phyloP scores from a whole-genome alignment of 306 rosid species.

The Lablab purpureus region DNA sequence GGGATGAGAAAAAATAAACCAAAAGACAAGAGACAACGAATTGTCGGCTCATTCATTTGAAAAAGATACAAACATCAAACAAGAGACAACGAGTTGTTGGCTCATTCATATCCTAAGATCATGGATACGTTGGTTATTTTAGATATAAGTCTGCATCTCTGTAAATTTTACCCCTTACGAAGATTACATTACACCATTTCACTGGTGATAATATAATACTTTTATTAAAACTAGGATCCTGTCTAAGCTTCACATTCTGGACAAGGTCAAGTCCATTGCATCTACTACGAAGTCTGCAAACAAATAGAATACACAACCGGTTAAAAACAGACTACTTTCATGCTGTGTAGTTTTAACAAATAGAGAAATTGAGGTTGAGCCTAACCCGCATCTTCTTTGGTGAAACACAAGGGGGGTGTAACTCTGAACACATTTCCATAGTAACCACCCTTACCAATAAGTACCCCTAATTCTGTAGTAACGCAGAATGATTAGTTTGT shows the following conservation, averaged over 20 bases:
- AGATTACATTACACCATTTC: conserved; percentile 23
- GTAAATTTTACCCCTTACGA: conserved; percentile 22
- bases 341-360: not conserved
- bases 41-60: not conserved
- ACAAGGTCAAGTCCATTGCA: conserved; percentile 69
- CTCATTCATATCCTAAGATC: conserved; percentile 54
- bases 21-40: not conserved
- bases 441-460: conserved; percentile 82
- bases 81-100: conserved; percentile 84
- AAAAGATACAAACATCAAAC: not conserved
- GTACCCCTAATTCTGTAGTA: conserved; percentile 68
- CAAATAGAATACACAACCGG: not conserved
- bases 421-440: conserved; percentile 84
- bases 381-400: conserved; percentile 83
- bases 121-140: conserved; percentile 4
- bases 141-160: conserved; percentile 26
- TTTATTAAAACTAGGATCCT: conserved; percentile 3
- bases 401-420: conserved; percentile 88
- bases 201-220: conserved; percentile 13
- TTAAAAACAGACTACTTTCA: not conserved
- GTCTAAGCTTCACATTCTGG: conserved; percentile 58
- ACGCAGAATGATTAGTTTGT: not conserved
- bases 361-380: not conserved
- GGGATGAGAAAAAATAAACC: not conserved
- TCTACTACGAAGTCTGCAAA: conserved; percentile 77